Base-by-base conservation (phyloP, 1,284 basidiomycete species). In the Microbotryum scabiosae region DNA sequence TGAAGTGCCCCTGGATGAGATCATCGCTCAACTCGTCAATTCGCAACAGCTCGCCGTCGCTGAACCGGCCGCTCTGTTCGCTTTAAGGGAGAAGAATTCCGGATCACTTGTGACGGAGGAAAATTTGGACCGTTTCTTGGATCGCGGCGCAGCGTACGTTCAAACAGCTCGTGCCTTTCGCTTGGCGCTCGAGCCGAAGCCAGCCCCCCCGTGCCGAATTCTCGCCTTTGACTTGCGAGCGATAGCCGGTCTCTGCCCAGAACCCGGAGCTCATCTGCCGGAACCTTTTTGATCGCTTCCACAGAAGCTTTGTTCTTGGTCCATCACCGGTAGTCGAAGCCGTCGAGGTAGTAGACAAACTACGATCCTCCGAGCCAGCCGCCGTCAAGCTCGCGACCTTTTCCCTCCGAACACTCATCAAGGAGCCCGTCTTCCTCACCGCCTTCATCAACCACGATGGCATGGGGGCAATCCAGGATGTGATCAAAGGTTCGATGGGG, bases 51-150 rank as follows among this genome's bases (percentile, higher is more conserved):
- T 97, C 69, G 86, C 87, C 71, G 84, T 93, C 53, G 84, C 85
- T 64, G 90, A 92, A 57, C 84, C 88, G 0, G 83, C 88, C 16
- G 82, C 84, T 4, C 80, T 89, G 62, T 92, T 86, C 71, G 89
- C 90, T 2, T 76, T 97, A 60, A 80, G 93, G 68, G 91, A 96
- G 72, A 70, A 72, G 26, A 88, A 92, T 69, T 82, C 80, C 30
- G 88, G 91, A 68, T 87, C 88, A 70, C 77, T 97, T 52, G 85
- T 97, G n/a, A 94, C 91, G 28, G 89, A 91, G 71, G 86, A 89
- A 64, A 94, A 88, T 73, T 76, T 90, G 72, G 30, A 41, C 1
- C 20, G 26, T 4, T 48, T 56, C 51, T 44, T 64, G 28, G 60
- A 25, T 1, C 44, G 16, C 21, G 60, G 56, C 5, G 44, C 36